These are phyloP conservation scores for Plenodomus biglobosus DNA, from an alignment of 2,329 filamentous ascomycete species.

Conservation along the genomic window DNA sequence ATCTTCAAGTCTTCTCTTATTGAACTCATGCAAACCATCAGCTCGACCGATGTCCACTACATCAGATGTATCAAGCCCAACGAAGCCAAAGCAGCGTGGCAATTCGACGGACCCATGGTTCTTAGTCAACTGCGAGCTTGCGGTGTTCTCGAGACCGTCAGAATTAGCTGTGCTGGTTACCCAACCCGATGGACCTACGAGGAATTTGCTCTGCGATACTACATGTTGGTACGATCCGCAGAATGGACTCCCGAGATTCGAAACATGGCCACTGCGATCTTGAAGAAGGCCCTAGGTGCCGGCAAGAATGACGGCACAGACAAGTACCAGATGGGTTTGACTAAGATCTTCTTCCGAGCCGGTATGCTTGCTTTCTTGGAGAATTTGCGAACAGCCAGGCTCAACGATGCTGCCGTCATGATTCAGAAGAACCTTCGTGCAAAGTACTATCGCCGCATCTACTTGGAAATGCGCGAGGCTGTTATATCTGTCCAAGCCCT, in stretches of 20 bases:
- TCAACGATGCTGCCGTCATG: conserved; percentile 94
- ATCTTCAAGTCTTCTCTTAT: conserved; percentile 99
- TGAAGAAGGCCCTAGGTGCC: conserved; percentile 76
- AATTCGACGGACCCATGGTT: conserved; percentile 98
- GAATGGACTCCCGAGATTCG: conserved; percentile 94
- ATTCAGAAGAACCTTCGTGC: conserved; percentile 97
- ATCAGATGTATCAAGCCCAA: conserved; percentile 99
- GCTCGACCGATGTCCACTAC: conserved; percentile 97
- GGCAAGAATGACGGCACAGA: conserved; percentile 70
- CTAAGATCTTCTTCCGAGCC: conserved; percentile 98
- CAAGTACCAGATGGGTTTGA: conserved; percentile 96
- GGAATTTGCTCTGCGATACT: conserved; percentile 95
- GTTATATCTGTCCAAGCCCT: conserved; percentile 80
- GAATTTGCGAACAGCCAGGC: conserved; percentile 82
- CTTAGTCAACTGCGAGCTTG: conserved; percentile 95
- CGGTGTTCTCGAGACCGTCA: conserved; percentile 96
- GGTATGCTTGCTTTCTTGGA: conserved; percentile 98
- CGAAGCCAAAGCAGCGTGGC: conserved; percentile 94
- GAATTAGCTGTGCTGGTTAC: conserved; percentile 96
- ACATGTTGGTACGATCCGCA: conserved; percentile 90
- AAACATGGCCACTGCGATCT: conserved; percentile 89
- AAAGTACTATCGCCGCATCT: conserved; percentile 92
- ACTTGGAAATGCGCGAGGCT: conserved; percentile 80
- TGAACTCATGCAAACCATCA: conserved; percentile 97
- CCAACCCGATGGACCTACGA: conserved; percentile 98